Evolutionary conservation across 345 rosid genomes (phyloP), one percentile per base, ranked within the genome.

Genomic region (Gossypium bickii): DNA sequence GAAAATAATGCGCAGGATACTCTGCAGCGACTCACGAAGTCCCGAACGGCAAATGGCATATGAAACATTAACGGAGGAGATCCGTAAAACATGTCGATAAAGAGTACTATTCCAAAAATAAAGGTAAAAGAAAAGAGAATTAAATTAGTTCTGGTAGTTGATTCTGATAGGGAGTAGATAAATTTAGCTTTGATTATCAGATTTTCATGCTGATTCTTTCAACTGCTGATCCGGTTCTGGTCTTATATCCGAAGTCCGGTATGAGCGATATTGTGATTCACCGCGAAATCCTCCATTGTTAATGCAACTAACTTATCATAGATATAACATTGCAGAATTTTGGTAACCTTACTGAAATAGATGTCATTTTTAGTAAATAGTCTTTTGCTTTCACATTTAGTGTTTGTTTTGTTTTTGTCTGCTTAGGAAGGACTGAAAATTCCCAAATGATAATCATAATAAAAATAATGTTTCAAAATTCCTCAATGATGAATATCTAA

Each of bases 241-340:
- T 29, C 22, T 9, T 3, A 27, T 62, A 13, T 27, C 6, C 6
- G 3, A 7, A 64, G 68, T 44, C 56, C 11, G 22, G 73, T 47
- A 29, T 11, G 52, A 29, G 22, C 58, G 49, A 8, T n/a, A 7
- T 55, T 7, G 7, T 0, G 10, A 22, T 22, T 22, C 12, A 6
- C 22, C 4, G 20, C 45, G 25, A 18, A 12, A 66, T 6, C 38
- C 24, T 22, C 22, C 59, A 51, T 48, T 69, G 45, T 69, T 27
- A 24, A 47, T 67, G 38, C 20, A 41, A 22, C 41, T 22, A 67
- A 47, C 53, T 20, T 12, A 13, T 47, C 13, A 15, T 67, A 67
- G 71, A n/a, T n/a, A 67, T 45, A 86, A 22, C 68, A 69, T 87
- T 92, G 25, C 92, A 89, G 75, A 92, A 92, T 18, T 83, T 79